phyloP scores from a whole-genome alignment of 768 basidiomycete genomes.

The Pleurotus djamor region DNA sequence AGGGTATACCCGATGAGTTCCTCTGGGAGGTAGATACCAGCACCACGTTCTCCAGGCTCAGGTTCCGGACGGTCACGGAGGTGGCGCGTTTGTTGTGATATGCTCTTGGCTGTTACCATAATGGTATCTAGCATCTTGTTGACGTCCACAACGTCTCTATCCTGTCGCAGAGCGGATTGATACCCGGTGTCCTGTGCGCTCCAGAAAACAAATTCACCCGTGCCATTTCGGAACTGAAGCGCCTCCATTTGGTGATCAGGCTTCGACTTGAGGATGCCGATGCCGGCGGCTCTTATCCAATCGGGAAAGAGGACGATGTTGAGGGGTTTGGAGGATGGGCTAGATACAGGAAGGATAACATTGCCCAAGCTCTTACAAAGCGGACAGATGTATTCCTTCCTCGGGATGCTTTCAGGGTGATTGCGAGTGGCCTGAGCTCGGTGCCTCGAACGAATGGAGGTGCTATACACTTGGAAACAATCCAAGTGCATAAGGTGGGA shows the following conservation, averaged over 20 bases:
- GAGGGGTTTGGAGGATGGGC: conserved; percentile 43
- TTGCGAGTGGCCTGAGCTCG: conserved; percentile 86
- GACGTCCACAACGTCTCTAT: conserved; percentile 51
- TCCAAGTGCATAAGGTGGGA: conserved; percentile 97
- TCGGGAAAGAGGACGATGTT: conserved; percentile 73
- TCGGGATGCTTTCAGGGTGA: conserved; percentile 91
- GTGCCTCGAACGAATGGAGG: conserved; percentile 85
- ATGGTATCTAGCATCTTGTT: conserved; percentile 88
- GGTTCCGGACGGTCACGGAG: conserved; percentile 76
- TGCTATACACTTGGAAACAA: conserved; percentile 89
- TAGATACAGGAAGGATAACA: conserved; percentile 81
- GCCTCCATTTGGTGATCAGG: conserved; percentile 72
- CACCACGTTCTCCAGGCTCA: conserved; percentile 71
- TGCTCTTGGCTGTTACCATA: conserved; percentile 70
- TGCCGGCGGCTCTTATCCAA: conserved; percentile 88
- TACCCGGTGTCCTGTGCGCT: conserved; percentile 79
- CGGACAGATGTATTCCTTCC: conserved; percentile 95
- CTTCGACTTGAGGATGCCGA: conserved; percentile 83
- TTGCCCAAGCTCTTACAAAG: conserved; percentile 97
- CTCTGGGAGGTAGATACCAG: conserved; percentile 88
- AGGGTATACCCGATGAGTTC: conserved; percentile 91
- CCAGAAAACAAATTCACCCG: conserved; percentile 91
- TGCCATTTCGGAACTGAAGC: conserved; percentile 74
- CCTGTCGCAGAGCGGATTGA: conserved; percentile 47
- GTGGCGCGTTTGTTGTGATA: conserved; percentile 85